Conservation (phyloP, 371 early-diverging fungal genomes). For the Saksenaea vasiformis region DNA sequence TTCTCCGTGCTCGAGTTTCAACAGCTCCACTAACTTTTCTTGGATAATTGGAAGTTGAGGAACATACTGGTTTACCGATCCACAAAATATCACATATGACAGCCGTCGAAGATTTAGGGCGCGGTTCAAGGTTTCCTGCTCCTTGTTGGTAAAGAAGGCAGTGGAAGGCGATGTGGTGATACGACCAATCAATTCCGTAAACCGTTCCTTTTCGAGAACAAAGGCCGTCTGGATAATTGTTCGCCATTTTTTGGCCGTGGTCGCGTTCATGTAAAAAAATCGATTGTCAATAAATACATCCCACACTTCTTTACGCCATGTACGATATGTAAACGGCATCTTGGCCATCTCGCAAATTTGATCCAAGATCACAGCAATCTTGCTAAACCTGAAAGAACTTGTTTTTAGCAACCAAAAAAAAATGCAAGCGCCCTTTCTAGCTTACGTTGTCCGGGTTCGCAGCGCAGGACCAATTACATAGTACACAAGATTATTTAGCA, state of each 20-base stretch:
- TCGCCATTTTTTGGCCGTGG: constrained; percentile 64
- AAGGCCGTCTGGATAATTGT: constrained; percentile 67
- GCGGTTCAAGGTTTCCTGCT: constrained; percentile 75
- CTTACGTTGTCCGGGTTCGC: constrained; percentile 54
- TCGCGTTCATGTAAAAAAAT: constrained; percentile 68
- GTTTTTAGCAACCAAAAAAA: background rate
- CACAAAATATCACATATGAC: constrained; percentile 79
- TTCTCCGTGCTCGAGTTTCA: constrained; percentile 70
- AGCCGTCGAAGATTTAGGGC: constrained; percentile 74
- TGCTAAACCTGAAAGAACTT: constrained; percentile 23
- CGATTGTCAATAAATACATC: constrained; percentile 74
- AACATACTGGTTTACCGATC: constrained; percentile 77
- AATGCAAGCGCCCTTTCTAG: background rate
- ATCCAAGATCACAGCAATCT: constrained; percentile 41
- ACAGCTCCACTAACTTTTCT: constrained; percentile 87
- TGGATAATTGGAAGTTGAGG: constrained; percentile 81
- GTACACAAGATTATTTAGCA: constrained; percentile 75
- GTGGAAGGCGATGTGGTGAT: constrained; percentile 73
- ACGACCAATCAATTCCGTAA: constrained; percentile 72
- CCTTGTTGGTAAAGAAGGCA: constrained; percentile 80
- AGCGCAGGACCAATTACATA: constrained; percentile 77
- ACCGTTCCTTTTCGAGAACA: constrained; percentile 72
- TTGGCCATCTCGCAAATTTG: constrained; percentile 61
- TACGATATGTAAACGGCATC: constrained; percentile 65
- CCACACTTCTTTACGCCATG: constrained; percentile 84